Base-by-base conservation (phyloP, 805 yeast species). In the Ogataea chonburiensis region DNA sequence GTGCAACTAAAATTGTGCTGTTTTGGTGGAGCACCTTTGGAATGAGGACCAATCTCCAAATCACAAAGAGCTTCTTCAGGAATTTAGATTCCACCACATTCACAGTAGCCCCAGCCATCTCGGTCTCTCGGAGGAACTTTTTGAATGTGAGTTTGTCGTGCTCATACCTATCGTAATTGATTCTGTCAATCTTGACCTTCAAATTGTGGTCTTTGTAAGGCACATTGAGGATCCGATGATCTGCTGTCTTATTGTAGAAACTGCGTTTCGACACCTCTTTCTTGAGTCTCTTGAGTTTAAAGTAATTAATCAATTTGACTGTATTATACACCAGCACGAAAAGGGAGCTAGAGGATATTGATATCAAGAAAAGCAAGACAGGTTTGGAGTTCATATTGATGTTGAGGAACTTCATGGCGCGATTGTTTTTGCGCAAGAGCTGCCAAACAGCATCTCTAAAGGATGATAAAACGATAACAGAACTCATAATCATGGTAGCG, bases 21-120 rank as follows among this genome's bases (percentile, higher is more conserved):
- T 86, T 86, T 51, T 75, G 78, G 45, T 84, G 77, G 41, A 73
- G 70, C 42, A 83, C 56, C 35, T 73, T 75, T 0, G 97, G 97
- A n/a, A 88, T 77, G 47, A 89, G 66, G 24, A 89, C 83, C 17
- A 56, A 43, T 50, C 77, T 73, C 82, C 94, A 83, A 25, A 89
- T 74, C 21, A 89, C 83, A 24, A 67, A 65, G 45, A 87, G 64
- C 63, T 88, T 94, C 42, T 77, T 76, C 41, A 86, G 60, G 50
- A 87, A 86, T 49, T 73, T 73, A 17, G 86, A 79, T 52, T 79
- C 55, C 6, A 53, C 43, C 15, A 40, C 40, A 5, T 35, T 22
- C 16, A 8, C 30, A 2, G 28, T 37, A 29, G 17, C 13, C 31
- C 17, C 30, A 5, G 24, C 11, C 7, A 38, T 15, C 21, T 47